Evolutionary conservation across 257 asterid species (phyloP), one percentile per base, ranked within the genome.

Genomic region (Solanum stenotomum): DNA sequence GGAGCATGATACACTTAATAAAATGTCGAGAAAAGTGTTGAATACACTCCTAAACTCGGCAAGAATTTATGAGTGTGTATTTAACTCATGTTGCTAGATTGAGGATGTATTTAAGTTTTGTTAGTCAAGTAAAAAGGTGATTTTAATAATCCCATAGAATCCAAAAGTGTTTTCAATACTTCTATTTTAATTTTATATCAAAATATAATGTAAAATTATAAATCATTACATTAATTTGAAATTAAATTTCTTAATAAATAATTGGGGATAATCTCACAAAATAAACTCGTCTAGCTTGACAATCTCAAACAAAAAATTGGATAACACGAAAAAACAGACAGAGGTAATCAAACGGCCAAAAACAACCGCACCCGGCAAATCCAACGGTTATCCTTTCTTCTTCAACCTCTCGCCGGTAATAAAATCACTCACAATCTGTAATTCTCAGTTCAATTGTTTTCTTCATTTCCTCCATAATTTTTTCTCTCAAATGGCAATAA

Each of bases 361-460:
- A 91, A 49, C 86, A 90, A 84, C 86, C 88, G 90, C 71, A 37
- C 83, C 90, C 87, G 65, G 82, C 88, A 35, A 78, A 94, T 93
- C 95, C 92, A 88, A 93, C 95, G 97, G 93, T 85, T 72, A 88
- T 88, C 86, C 31, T 84, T 85, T 87, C 88, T 79, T 72, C 87
- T 88, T 91, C 93, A 86, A 85, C 63, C 90, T 91, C 91, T 70
- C 89, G 33, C 94, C 91, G 44, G 38, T 5, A 79, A 82, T 82
- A 49, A 95, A 92, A 90, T 88, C 89, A 88, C 90, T 83, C 87
- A 37, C 88, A 87, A 87, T 86, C 90, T 86, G 71, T 44, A 84
- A 86, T 91, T 89, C 85, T 86, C 89, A 34, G n/a, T 46, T 49
- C 23, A 16, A 25, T 38, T 29, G 6, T 40, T 12, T 6, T 29